Base-by-base conservation (phyloP, 176 grass and related monocot genomes). In the Triticum monococcum region DNA sequence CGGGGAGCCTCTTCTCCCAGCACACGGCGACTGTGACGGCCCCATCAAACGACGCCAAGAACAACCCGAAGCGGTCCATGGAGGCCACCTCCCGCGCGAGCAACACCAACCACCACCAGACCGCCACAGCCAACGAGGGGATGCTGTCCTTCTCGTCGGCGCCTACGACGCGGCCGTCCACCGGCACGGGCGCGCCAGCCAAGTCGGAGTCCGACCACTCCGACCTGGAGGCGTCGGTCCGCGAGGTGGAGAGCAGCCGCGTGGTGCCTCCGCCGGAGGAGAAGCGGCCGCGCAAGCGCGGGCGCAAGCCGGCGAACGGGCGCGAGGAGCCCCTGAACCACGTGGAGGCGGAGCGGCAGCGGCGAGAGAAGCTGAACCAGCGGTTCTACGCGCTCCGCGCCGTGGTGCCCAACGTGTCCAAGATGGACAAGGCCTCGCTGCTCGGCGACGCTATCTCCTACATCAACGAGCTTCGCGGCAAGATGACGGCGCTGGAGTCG, bases 351-450 rank as follows among this genome's bases (percentile, higher is more conserved):
- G 96, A 98, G 87, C 89, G 96, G 87, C 96, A 98, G 78, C 91
- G 96, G 66, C 81, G 96, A 0, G 96, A 98, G 92, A 98, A 98
- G 86, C 96, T 98, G 17, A 98, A 98, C 86, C 96, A 98, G 85
- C 80, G 96, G 7, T 98, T 98, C 91, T 98, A 98, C 91, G 88
- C 96, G 33, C 90, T 98, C 31, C 96, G 96, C 46, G 96, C 96
- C 2, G 96, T 98, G 43, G 96, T 98, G 64, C 96, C 96, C 4
- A 98, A 98, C 88, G 96, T 98, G 45, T 98, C 96, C 37, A 98
- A 98, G 91, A 98, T 98, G 96, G 96, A 98, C 91, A 98, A 98
- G 87, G 96, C 96, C 13, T 98, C 96, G 32, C 86, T 98, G 80
- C 90, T 98, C 1, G 96, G 94, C 45, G 96, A 98, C 68, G 96